Evolutionary conservation across 768 basidiomycete genomes (phyloP), one percentile per base, ranked within the genome.

Genomic region (Lactarius hengduanensis): DNA sequence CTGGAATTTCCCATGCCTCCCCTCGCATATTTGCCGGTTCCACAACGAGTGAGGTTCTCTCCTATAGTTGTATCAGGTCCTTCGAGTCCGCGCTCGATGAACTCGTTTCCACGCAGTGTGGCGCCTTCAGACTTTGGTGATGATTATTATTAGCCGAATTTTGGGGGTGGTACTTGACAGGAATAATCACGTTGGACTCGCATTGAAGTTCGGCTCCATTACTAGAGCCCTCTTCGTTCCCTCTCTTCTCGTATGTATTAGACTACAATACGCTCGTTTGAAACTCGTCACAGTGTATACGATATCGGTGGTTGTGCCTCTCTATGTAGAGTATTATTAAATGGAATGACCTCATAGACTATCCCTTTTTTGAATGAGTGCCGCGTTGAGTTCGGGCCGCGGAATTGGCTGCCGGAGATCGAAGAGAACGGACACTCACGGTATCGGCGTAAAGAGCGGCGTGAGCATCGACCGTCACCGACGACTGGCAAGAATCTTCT

Each of bases 41-140:
- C 57, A 40, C 62, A 41, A 18, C 59, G 62, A 26, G 34, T 59
- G 40, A 41, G 30, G 6, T 54, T 59, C 26, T 16, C 61, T n/a
- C 32, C 40, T 40, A 18, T 43, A 45, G 9, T 45, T 4, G 26
- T 3, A 18, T 4, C 50, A 22, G 32, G 62, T 45, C 54, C 58
- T 26, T 50, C 41, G 28, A 38, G 41, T 4, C 62, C 55, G 38
- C 57, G 57, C n/a, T 67, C 66, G 32, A 63, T 38, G 26, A 28
- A 15, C 57, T 67, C 66, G 11, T 41, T 67, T 45, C 66, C 66
- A 36, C 62, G 62, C 28, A 67, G 66, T 38, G 61, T 59, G 32
- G 66, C 50, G 20, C 41, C 59, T 26, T 67, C 62, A 18, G 66
- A 67, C 10, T 55, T 54, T 63, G 66, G 55, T 13, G 66, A 63